Evolutionary conservation across 2,329 filamentous ascomycete genomes (phyloP).

Genomic region (Lasiodiplodia gonubiensis): DNA sequence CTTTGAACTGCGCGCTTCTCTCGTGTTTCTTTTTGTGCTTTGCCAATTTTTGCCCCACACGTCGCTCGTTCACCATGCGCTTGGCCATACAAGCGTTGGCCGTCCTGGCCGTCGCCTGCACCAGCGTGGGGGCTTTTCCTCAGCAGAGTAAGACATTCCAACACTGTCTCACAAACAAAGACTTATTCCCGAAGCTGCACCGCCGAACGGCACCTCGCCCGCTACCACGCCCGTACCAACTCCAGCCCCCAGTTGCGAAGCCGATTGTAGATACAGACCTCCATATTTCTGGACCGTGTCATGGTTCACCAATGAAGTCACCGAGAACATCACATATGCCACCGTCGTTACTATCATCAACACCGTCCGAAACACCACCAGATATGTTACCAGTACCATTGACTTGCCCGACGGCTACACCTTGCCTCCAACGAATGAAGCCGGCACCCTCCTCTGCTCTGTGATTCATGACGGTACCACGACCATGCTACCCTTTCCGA

Average conservation of each 20-base stretch:
- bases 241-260: not conserved
- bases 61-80: slow-evolving; percentile 3
- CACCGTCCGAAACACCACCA: slow-evolving; percentile 12
- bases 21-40: not conserved
- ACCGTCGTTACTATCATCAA: slow-evolving; percentile 26
- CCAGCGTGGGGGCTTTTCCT: slow-evolving; percentile 2
- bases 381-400: slow-evolving; percentile 13
- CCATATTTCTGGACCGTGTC: not conserved
- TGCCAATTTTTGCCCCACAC: not conserved
- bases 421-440: slow-evolving; percentile 5
- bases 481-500: slow-evolving; percentile 2
- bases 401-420: not conserved
- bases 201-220: not conserved
- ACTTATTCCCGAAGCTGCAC: not conserved
- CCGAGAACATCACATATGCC: slow-evolving; percentile 11
- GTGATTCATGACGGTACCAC: not conserved
- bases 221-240: not conserved
- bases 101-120: not conserved
- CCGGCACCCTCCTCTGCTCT: slow-evolving; percentile 1
- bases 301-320: not conserved
- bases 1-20: not conserved
- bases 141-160: slow-evolving; percentile 16
- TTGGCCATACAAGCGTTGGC: not conserved
- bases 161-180: not conserved
- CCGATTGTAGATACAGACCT: not conserved